phyloP scores from a whole-genome alignment of 257 asterid genomes.

The Nicotiana undulata region DNA sequence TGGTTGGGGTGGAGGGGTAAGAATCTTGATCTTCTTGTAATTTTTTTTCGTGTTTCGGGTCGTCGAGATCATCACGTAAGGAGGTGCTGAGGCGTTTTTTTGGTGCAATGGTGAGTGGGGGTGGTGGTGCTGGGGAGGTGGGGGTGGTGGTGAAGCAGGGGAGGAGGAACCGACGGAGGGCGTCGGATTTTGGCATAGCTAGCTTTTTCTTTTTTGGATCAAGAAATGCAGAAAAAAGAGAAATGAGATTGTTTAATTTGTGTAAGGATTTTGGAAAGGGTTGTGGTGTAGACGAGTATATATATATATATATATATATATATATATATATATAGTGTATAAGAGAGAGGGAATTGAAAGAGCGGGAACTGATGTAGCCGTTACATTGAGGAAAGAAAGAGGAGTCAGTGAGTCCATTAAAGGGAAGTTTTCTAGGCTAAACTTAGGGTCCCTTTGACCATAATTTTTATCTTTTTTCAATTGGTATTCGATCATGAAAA shows the following conservation, averaged over 20 bases:
- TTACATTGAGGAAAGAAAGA: not conserved
- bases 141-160: slow-evolving; percentile 51
- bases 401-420: not conserved
- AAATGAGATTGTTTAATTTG: not conserved
- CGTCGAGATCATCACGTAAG: slow-evolving; percentile 69
- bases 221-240: not conserved
- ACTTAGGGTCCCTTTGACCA: no score
- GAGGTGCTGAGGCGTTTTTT: slow-evolving; percentile 90
- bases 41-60: slow-evolving; percentile 12
- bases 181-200: slow-evolving; percentile 56
- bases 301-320: not conserved
- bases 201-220: not conserved
- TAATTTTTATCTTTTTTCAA: no score
- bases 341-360: not conserved
- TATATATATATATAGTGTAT: not conserved
- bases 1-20: slow-evolving; percentile 24
- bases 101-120: slow-evolving; percentile 25
- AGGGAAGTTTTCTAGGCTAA: no score
- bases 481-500: no score
- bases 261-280: not conserved
- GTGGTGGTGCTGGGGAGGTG: slow-evolving; percentile 35
- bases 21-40: slow-evolving; percentile 15
- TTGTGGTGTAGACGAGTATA: not conserved
- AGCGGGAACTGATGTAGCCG: not conserved
- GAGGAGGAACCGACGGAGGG: slow-evolving; percentile 75